A percentile compares a stretch with the other conserved stretches of the same genome.
phyloP scores from a whole-genome alignment of 1,284 basidiomycete genomes.

The Crucibulum cyathiforme region DNA sequence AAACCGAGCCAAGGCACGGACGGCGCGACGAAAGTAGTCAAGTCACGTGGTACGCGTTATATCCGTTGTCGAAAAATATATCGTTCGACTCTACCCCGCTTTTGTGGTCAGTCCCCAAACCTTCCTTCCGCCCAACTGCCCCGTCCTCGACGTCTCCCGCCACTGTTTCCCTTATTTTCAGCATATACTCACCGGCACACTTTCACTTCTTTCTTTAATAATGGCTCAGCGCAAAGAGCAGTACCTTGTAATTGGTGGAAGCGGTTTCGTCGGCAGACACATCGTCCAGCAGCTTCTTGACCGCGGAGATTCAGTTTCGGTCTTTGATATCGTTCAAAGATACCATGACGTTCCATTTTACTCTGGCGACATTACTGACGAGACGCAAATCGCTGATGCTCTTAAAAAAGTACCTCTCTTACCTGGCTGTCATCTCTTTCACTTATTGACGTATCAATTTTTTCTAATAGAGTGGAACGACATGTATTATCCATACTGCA shows the following conservation, averaged over 20 bases:
- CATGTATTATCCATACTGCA: constrained; percentile 95
- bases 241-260: constrained; percentile 89
- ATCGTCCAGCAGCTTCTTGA: constrained; percentile 85
- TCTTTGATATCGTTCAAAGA: constrained; percentile 91
- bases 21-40: constrained; percentile 15
- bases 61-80: not conserved
- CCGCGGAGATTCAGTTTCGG: constrained; percentile 80
- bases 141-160: not conserved
- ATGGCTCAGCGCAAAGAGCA: constrained; percentile 45
- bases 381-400: constrained; percentile 74
- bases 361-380: constrained; percentile 84
- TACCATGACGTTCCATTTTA: constrained; percentile 87
- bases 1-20: constrained; percentile 3
- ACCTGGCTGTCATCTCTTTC: constrained; percentile 6
- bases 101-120: not conserved
- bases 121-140: constrained; percentile 19
- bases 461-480: constrained; percentile 69
- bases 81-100: constrained; percentile 6
- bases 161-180: not conserved
- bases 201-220: constrained; percentile 3
- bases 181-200: constrained; percentile 1
- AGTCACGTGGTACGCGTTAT: constrained; percentile 39
- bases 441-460: constrained; percentile 2
- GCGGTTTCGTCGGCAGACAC: constrained; percentile 90
- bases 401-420: constrained; percentile 68